These are phyloP conservation scores for Suhomyces guaymorum DNA, from an alignment of 1,139 yeast species.

Conservation along the genomic window DNA sequence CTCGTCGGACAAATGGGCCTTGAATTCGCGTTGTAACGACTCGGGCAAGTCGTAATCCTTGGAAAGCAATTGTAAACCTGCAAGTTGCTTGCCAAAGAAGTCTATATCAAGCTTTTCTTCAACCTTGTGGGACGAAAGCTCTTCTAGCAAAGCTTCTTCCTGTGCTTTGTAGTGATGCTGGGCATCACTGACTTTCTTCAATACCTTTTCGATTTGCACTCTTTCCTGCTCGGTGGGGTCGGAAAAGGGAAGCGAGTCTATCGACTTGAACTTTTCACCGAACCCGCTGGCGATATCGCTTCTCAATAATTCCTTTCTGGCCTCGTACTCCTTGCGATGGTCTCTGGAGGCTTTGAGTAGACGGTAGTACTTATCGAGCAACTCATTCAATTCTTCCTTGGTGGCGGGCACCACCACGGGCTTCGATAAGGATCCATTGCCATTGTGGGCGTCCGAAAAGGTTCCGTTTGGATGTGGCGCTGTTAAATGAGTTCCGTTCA, in stretches of 20 bases:
- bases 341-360: conserved; percentile 25
- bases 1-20: conserved; percentile 8
- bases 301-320: conserved; percentile 8
- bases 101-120: conserved; percentile 41
- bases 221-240: conserved; percentile 20
- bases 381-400: conserved; percentile 32
- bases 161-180: conserved; percentile 30
- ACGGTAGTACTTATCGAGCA: conserved; percentile 35
- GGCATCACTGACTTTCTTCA: conserved; percentile 31
- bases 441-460: conserved; percentile 3
- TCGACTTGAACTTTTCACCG: conserved; percentile 3
- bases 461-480: conserved; percentile 2
- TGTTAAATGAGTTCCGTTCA: conserved; percentile 9
- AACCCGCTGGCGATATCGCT: conserved; percentile 8
- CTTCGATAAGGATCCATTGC: conserved; percentile 5
- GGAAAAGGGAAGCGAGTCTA: conserved; percentile 5
- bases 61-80: conserved; percentile 74
- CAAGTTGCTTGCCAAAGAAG: conserved; percentile 64
- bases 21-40: conserved; percentile 30
- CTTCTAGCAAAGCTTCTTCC: conserved; percentile 26
- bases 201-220: conserved; percentile 32
- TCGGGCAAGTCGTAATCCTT: conserved; percentile 77
- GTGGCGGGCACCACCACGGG: conserved; percentile 25
- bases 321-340: conserved; percentile 15
- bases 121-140: conserved; percentile 10